Evolutionary conservation across 345 rosid genomes (phyloP).

Genomic region (Gossypioides kirkii): DNA sequence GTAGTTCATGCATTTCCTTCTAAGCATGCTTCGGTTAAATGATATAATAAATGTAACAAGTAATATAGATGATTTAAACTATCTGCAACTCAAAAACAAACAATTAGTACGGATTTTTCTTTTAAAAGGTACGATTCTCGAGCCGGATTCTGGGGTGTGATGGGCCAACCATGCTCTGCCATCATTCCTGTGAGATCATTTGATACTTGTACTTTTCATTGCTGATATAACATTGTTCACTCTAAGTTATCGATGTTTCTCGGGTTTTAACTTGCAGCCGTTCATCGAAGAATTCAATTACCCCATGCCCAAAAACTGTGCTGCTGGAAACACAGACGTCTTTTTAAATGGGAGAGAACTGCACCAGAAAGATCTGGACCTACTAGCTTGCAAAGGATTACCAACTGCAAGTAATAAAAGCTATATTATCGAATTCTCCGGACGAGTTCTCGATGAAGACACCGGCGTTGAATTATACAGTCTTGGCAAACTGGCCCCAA

Average conservation of each 20-base stretch:
- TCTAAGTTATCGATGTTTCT: background rate
- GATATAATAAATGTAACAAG: background rate
- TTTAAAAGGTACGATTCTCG: conserved; percentile 69
- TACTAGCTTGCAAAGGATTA: conserved; percentile 71
- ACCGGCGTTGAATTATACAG: conserved; percentile 61
- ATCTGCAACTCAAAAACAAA: background rate
- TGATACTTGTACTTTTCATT: background rate
- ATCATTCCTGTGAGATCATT: conserved; percentile 66
- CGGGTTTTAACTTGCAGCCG: conserved; percentile 43
- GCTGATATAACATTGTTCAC: background rate
- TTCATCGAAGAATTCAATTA: conserved; percentile 74
- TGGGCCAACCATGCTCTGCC: conserved; percentile 74
- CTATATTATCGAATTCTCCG: conserved; percentile 63
- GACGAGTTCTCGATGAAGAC: conserved; percentile 75
- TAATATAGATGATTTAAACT: background rate
- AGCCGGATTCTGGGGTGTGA: conserved; percentile 92
- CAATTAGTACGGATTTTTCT: background rate
- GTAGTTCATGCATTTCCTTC: conserved; percentile 26
- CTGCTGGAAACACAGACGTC: conserved; percentile 65
- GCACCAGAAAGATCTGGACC: conserved; percentile 65
- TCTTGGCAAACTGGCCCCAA: conserved; percentile 90
- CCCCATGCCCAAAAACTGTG: conserved; percentile 67
- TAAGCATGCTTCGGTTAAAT: conserved; percentile 7
- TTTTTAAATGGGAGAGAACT: conserved; percentile 85
- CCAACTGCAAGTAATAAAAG: conserved; percentile 53